Base-by-base conservation (phyloP, 176 grass and related monocot genomes). In the Cenchrus americanus region DNA sequence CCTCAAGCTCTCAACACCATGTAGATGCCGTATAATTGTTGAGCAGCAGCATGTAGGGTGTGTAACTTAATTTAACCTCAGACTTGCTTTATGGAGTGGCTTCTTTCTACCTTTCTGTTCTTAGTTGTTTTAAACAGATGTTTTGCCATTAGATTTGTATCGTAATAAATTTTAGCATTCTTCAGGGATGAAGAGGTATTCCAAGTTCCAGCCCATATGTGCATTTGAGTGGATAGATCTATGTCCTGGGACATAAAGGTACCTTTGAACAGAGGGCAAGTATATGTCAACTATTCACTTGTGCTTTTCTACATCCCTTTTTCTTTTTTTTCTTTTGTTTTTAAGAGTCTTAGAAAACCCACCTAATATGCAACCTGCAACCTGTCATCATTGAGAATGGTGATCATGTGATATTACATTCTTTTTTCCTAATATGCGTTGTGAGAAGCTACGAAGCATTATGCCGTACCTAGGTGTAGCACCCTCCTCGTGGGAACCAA, bases 11-110 rank as follows among this genome's bases (percentile, higher is more conserved):
- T 62, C 60, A 22, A 53, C 71, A 46, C 18, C 77, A 76, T 89
- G 78, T 81, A 55, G 15, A 86, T 78, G 14, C 5, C 57, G 24
- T 66, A 23, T 77, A 78, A 86, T 65, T 65, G 65, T 73, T 62
- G 57, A 72, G 22, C 69, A 66, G 48, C 30, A 58, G 49, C 47
- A 63, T 24, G 10, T 44, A 23, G 41, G 13, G 21, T 43, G 13
- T 74, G 51, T 76, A 69, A 62, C 22, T 62, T 54, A 23, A 40
- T 26, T 79, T 86, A 50, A 26, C 49, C 47, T 10, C 14, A 23
- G 19, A 19, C 14, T 64, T 71, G 37, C 8, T 58, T 49, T 62
- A 14, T 10, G 27, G 26, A 13, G 37, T 42, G 1, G 62, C 51
- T 51, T 51, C 42, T 17, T 81, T 46, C 52, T 82, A 10, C 46